Base-by-base conservation (phyloP, 1,284 basidiomycete genomes). In the Cystobasidiaceae sp. region DNA sequence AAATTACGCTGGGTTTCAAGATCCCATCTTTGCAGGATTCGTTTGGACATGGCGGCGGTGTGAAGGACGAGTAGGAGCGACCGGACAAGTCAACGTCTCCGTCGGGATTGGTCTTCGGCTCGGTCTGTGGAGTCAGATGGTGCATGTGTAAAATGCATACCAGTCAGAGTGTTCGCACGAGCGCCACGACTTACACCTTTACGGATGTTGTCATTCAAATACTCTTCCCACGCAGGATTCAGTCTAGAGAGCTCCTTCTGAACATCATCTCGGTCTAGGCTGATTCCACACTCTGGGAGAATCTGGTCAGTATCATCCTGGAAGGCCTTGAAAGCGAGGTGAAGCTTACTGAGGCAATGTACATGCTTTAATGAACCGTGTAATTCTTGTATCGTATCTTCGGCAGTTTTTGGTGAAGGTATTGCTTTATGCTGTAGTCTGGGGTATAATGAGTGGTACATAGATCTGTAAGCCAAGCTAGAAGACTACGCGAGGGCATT, bases 291-390 rank as follows among this genome's bases (percentile, higher is more conserved):
- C 58, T 37, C 46, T 55, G 32, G 15, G 1, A 27, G 27, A 56
- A 64, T 30, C 51, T 33, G 23, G 52, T 48, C 25, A 59, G 17
- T 6, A n/a, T 7, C 9, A 52, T 15, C 25, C 15, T 33, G 21
- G 11, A 33, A 9, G 8, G 11, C 46, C 23, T n/a, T 17, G 21
- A 9, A 3, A 33, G 17, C 13, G 27, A 51, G 33, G 21, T 11
- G 41, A n/a, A n/a, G 39, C 41, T 21, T 5, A 28, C 64, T 61
- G 34, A 71, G 57, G 44, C 70, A 70, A 23, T 59, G 59, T 74
- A 82, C 68, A 74, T 90, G 89, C 73, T 90, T 88, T 4, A 97
- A 78, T 7, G 88, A 91, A 21, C 92, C 93, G 75, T 97, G 92
- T 8, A 97, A 81, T 75, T 94, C 90, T 30, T 94, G 79, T 56